Evolutionary conservation across 495 filamentous ascomycete genomes (phyloP).

Genomic region (Cryomyces antarcticus): DNA sequence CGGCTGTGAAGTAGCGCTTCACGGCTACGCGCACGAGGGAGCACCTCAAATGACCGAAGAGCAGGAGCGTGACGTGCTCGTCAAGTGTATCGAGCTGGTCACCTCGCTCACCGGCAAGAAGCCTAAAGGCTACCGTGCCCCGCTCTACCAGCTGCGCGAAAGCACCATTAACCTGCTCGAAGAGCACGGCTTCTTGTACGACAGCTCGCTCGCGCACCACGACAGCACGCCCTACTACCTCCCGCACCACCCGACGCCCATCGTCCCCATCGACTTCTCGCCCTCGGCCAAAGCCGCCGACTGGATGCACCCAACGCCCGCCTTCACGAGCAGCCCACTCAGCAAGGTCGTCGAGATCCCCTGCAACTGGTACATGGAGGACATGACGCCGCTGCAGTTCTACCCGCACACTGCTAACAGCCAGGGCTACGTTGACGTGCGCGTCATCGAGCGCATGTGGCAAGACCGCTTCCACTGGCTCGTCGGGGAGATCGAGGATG

Average conservation of each 20-base stretch:
- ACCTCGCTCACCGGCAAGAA: constrained; percentile 29
- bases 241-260: constrained; percentile 23
- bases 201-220: constrained; percentile 32
- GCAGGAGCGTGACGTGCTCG: constrained; percentile 38
- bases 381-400: constrained; percentile 36
- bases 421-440: constrained; percentile 31
- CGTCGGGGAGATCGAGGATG: constrained; percentile 6
- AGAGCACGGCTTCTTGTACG: constrained; percentile 34
- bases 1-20: constrained; percentile 37
- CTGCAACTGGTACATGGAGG: constrained; percentile 35
- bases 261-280: constrained; percentile 29
- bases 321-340: constrained; percentile 2
- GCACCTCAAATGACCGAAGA: constrained; percentile 31
- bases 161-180: constrained; percentile 33
- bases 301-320: constrained; percentile 37
- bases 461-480: constrained; percentile 27
- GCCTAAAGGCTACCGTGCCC: constrained; percentile 35
- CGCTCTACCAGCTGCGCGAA: constrained; percentile 35
- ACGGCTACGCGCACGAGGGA: constrained; percentile 42
- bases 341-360: constrained; percentile 29
- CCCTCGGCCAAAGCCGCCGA: constrained; percentile 20
- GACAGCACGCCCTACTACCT: constrained; percentile 33
- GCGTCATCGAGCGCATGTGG: constrained; percentile 34
- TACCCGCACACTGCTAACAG: constrained; percentile 29
- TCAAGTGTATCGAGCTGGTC: constrained; percentile 30